Conservation (phyloP, 2,329 filamentous ascomycete species). For the Fusarium pilosicola region DNA sequence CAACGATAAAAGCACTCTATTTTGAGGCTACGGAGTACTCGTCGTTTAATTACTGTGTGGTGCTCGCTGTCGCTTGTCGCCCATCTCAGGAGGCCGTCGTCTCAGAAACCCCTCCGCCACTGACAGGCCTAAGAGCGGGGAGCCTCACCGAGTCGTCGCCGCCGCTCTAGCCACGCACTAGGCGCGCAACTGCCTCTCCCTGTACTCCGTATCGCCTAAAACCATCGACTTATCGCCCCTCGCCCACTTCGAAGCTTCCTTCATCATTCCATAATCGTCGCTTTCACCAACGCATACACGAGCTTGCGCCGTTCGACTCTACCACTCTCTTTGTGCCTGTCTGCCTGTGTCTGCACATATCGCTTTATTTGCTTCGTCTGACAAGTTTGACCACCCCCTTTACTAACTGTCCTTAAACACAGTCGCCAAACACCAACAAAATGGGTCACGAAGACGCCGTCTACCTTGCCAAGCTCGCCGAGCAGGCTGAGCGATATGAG, state of each 20-base stretch:
- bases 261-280: constrained; percentile 18
- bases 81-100: constrained; percentile 30
- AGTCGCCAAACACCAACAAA: constrained; percentile 61
- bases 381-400: constrained; percentile 33
- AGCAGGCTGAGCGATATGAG: constrained; percentile 99
- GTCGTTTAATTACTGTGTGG: neutral
- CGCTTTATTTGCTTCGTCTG: constrained; percentile 31
- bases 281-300: constrained; percentile 10
- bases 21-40: neutral
- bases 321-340: constrained; percentile 33
- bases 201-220: constrained; percentile 17
- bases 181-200: constrained; percentile 40
- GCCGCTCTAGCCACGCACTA: constrained; percentile 41
- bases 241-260: constrained; percentile 22
- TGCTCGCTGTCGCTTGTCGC: constrained; percentile 16
- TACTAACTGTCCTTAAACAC: constrained; percentile 37
- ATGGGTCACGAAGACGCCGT: constrained; percentile 99
- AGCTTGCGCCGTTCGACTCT: constrained; percentile 24
- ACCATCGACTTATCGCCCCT: constrained; percentile 29
- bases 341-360: constrained; percentile 22
- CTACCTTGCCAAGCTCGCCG: constrained; percentile 99
- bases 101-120: constrained; percentile 43
- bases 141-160: constrained; percentile 45
- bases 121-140: constrained; percentile 44
- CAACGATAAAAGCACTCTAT: constrained; percentile 22